Evolutionary conservation across 352 stramenopile genomes (phyloP).

Genomic region (Globisporangium apiculatum): DNA sequence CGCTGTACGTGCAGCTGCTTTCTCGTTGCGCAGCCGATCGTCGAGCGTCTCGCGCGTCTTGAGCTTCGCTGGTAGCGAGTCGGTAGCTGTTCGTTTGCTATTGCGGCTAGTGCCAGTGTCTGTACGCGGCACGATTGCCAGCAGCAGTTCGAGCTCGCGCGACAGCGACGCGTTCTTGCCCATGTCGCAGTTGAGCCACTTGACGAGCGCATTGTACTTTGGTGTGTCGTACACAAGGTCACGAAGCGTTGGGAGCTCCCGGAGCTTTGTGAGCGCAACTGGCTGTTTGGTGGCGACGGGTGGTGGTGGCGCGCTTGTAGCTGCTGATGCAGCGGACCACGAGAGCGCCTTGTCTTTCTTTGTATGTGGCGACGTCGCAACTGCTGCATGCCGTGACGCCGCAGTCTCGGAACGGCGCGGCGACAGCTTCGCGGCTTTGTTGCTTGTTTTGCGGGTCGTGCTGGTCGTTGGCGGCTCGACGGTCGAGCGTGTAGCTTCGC

Average conservation of each 20-base stretch:
- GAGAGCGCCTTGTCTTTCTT: neutral
- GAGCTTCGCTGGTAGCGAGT: too few species aligned
- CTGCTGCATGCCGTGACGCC: neutral
- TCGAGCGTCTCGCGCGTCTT: conserved; percentile 36
- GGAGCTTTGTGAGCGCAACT: conserved; percentile 35
- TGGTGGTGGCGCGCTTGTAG: neutral
- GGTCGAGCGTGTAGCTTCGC: neutral
- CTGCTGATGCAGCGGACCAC: neutral
- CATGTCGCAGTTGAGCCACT: conserved; percentile 50
- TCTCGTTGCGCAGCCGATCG: conserved; percentile 26
- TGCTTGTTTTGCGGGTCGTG: neutral
- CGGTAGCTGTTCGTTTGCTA: neutral
- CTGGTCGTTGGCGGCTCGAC: neutral
- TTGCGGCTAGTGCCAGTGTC: neutral
- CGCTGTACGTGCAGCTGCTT: conserved; percentile 6
- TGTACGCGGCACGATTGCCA: neutral
- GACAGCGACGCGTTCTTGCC: conserved; percentile 21
- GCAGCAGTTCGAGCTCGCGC: conserved; percentile 13
- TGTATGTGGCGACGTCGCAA: neutral
- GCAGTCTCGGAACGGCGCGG: neutral
- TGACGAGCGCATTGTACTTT: conserved; percentile 40
- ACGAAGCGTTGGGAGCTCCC: conserved; percentile 28
- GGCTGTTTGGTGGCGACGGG: neutral
- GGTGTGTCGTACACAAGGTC: conserved; percentile 23
- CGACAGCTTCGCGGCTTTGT: neutral